Base-by-base conservation (phyloP, 805 yeast species). In the Candida maltosa region DNA sequence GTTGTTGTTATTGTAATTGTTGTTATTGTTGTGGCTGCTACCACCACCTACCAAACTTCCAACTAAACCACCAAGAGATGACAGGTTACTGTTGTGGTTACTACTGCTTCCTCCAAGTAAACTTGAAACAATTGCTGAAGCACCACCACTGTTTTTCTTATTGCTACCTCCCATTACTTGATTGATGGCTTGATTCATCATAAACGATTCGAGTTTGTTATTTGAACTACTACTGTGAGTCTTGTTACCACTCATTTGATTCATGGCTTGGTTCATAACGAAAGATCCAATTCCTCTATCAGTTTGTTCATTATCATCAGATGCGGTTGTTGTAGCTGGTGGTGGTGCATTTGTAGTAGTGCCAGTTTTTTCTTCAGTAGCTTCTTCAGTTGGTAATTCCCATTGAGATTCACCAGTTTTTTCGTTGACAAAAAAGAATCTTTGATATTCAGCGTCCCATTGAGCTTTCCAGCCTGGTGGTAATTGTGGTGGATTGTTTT, bases 381-480 rank as follows among this genome's bases (percentile, higher is more conserved):
- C 44, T 8, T 30, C 31, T n/a, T 34, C 36, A 5, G 34, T 21
- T 1, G 60, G 60, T 9, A 42, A 20, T 8, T 54, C 61, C 67
- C 67, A 60, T 36, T 55, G 60, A 3, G 62, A 49, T 28, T 46
- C 40, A 4, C 58, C 58, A 5, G 62, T 55, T 6, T 35, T 25
- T 7, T 44, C 36, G 37, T 60, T 54, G 26, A 56, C 54, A 35
- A 42, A 60, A 33, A 42, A 60, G 35, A 49, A 60, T 11, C 44
- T 33, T 36, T 51, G 34, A 42, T 56, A 58, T 35, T 54, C 56
- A 24, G 55, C 60, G 34, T 60, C 65, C 55, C 58, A 60, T 32
- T 52, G 49, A n/a, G 61, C 63, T 1, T 47, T 34, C 66, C 66
- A 60, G 10, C 66, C 66, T 9, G 42, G 35, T 6, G 65, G 65